phyloP scores from a whole-genome alignment of 345 rosid genomes.

The Kandelia obovata region DNA sequence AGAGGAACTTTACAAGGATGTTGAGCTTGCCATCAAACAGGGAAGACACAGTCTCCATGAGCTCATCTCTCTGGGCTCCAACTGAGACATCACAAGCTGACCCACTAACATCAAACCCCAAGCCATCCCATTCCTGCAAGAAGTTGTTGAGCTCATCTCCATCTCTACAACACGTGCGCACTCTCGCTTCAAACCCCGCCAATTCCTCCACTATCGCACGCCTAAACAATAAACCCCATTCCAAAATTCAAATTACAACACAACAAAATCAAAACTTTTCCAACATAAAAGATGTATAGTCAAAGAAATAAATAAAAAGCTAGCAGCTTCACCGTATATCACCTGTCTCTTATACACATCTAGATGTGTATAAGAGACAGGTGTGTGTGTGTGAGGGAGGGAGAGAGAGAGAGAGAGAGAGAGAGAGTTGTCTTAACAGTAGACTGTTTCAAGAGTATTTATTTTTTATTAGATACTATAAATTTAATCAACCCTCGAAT shows the following conservation, averaged over 20 bases:
- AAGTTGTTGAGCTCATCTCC: constrained; percentile 41
- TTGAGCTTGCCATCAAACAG: constrained; percentile 21
- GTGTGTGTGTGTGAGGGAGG: too few relatives aligned
- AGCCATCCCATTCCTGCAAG: constrained; percentile 44
- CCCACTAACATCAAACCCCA: constrained; percentile 47
- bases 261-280: background rate
- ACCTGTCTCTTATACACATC: too few relatives aligned
- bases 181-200: constrained; percentile 59
- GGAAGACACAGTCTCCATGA: constrained; percentile 17
- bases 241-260: background rate
- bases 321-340: background rate
- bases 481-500: too few relatives aligned
- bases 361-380: too few relatives aligned
- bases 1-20: constrained; percentile 14
- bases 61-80: constrained; percentile 19
- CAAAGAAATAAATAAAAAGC: background rate
- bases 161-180: constrained; percentile 67
- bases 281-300: background rate
- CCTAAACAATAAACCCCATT: constrained; percentile 27
- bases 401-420: too few relatives aligned
- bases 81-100: constrained; percentile 54
- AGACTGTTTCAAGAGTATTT: too few relatives aligned
- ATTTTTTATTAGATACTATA: too few relatives aligned
- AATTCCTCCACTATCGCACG: constrained; percentile 75
- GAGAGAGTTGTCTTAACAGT: too few relatives aligned